Conservation (phyloP, 2,329 filamentous ascomycete species). For the Cytospora mali region DNA sequence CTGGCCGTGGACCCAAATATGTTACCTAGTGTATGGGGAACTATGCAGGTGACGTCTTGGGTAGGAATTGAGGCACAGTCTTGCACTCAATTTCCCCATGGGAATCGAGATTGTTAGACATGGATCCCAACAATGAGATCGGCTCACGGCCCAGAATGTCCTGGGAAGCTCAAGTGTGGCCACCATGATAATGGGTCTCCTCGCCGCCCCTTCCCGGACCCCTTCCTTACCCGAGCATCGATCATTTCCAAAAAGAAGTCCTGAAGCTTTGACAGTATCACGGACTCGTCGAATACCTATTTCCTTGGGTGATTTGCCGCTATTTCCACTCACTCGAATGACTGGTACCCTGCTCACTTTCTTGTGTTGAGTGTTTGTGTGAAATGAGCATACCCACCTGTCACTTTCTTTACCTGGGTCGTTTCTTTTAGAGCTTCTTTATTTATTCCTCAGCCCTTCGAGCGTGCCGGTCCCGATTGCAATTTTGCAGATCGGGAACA, state of each 20-base stretch:
- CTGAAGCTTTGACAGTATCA: constrained; percentile 16
- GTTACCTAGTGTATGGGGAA: constrained; percentile 8
- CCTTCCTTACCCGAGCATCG: constrained; percentile 6
- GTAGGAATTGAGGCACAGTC: constrained; percentile 23
- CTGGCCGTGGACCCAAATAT: constrained; percentile 15
- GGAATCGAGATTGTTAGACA: constrained; percentile 20
- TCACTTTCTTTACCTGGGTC: constrained; percentile 20
- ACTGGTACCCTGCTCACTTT: constrained; percentile 8
- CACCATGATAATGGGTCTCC: constrained; percentile 22
- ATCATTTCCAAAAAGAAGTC: constrained; percentile 3
- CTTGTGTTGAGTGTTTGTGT: constrained; percentile 6
- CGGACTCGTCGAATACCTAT: constrained; percentile 10
- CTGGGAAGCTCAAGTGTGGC: constrained; percentile 18
- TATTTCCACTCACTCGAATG: neutral
- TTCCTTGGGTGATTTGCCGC: neutral
- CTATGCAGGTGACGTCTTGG: constrained; percentile 18
- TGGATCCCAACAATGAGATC: constrained; percentile 20
- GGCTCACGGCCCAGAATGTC: constrained; percentile 20
- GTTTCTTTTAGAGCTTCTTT: constrained; percentile 6
- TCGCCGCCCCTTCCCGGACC: constrained; percentile 12
- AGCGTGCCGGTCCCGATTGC: constrained; percentile 13
- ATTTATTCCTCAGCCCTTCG: constrained; percentile 4
- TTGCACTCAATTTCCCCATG: constrained; percentile 6
- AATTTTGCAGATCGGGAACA: constrained; percentile 14
- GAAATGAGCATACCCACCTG: constrained; percentile 22